These are phyloP conservation scores for Amaranthus palmeri DNA, from an alignment of 148 eudicot species.

Conservation along the genomic window DNA sequence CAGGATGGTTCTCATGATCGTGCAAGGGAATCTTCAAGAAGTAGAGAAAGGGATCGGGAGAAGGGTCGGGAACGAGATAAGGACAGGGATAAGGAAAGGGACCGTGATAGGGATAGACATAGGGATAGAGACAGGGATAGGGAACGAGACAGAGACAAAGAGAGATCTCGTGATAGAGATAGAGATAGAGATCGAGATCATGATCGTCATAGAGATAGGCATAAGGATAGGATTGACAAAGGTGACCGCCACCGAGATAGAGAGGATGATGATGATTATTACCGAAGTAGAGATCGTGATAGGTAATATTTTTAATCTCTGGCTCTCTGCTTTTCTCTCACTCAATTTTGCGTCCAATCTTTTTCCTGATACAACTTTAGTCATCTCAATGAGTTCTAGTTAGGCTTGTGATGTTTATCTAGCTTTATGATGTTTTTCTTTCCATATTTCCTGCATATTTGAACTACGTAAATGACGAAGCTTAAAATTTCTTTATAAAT, in stretches of 20 bases:
- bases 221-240: conserved; percentile 63
- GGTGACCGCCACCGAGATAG: conserved; percentile 57
- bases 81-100: conserved; percentile 27
- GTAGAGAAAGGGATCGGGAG: conserved; percentile 38
- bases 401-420: no score
- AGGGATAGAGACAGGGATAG: conserved; percentile 32
- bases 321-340: no score
- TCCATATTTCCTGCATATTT: no score
- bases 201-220: conserved; percentile 48
- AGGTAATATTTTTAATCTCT: conserved; percentile 31
- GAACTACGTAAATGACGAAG: no score
- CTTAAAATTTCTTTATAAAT: no score
- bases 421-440: no score
- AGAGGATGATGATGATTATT: conserved; percentile 55
- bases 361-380: neutral
- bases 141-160: conserved; percentile 33
- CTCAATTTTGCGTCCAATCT: no score
- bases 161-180: conserved; percentile 33
- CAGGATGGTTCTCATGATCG: conserved; percentile 55
- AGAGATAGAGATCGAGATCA: conserved; percentile 39
- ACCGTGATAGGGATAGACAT: conserved; percentile 29
- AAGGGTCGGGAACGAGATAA: conserved; percentile 33
- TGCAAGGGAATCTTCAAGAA: conserved; percentile 56
- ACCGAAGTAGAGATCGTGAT: conserved; percentile 56
- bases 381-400: neutral